Conservation (phyloP, 31 red algal species). For the Bonnemaisonia californica region DNA sequence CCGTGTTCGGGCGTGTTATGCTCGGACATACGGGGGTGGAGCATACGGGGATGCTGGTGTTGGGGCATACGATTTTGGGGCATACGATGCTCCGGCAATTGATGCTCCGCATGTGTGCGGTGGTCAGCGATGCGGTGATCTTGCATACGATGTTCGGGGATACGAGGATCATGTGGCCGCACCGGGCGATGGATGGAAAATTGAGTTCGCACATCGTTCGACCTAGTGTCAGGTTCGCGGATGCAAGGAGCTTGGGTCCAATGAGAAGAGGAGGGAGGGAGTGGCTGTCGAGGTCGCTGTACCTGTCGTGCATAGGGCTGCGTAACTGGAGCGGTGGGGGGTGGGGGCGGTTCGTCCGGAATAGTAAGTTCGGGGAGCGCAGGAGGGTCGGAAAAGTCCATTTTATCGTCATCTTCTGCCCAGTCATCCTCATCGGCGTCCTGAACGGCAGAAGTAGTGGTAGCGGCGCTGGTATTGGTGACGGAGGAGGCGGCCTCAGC, state of each 20-base stretch:
- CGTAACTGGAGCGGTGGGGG: not conserved
- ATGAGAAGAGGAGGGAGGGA: slow-evolving; percentile 56
- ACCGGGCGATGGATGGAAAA: not conserved
- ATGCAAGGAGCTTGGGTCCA: slow-evolving; percentile 32
- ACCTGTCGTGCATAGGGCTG: slow-evolving; percentile 32
- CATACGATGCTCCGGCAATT: no score
- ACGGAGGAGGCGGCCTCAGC: not conserved
- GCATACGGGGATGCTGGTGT: no score
- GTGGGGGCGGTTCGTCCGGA: slow-evolving; percentile 5
- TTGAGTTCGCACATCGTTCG: not conserved
- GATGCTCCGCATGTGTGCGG: no score
- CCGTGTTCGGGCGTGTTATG: no score
- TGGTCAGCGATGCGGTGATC: no score
- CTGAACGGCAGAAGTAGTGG: no score
- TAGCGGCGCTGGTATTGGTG: not conserved
- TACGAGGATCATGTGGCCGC: not conserved
- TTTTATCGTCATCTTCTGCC: slow-evolving; percentile 61
- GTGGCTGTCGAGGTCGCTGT: not conserved
- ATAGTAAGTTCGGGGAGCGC: slow-evolving; percentile 42
- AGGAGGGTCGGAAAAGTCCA: slow-evolving; percentile 61
- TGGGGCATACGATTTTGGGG: no score
- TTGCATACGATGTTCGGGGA: not conserved
- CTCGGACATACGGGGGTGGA: no score
- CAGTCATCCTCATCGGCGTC: slow-evolving; percentile 68
- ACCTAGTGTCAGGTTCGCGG: not conserved